Percentiles rank a stretch among this genome's conserved stretches.
phyloP scores from a whole-genome alignment of 129 eudicot genomes.

The Erigeron canadensis region DNA sequence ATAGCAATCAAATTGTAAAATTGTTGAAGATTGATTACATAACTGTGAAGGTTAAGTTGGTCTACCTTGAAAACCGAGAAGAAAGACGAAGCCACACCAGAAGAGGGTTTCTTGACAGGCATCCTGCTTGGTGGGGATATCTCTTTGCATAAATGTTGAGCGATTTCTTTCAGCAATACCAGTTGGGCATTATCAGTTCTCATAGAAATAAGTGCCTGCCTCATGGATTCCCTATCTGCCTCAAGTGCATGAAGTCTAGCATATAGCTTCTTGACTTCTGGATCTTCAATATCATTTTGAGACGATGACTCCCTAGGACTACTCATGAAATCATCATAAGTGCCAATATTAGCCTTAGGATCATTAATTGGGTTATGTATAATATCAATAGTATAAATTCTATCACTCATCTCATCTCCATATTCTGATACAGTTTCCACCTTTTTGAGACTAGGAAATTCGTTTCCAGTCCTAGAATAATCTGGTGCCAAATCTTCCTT shows the following conservation, averaged over 20 bases:
- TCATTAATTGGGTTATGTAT: slow-evolving; percentile 57
- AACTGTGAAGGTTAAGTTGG: background rate
- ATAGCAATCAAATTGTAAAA: background rate
- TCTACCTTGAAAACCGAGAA: slow-evolving; percentile 66
- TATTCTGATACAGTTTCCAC: slow-evolving; percentile 60
- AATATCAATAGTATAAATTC: slow-evolving; percentile 78
- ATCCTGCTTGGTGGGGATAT: slow-evolving; percentile 43
- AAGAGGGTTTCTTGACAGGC: slow-evolving; percentile 47
- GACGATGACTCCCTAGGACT: slow-evolving; percentile 58
- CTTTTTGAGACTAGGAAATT: slow-evolving; percentile 45
- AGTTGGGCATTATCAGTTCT: slow-evolving; percentile 95
- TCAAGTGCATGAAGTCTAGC: slow-evolving; percentile 92
- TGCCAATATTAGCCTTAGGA: slow-evolving; percentile 48
- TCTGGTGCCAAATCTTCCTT: slow-evolving; percentile 45
- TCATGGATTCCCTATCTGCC: slow-evolving; percentile 95
- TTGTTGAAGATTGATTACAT: background rate
- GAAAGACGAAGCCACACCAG: slow-evolving; percentile 40
- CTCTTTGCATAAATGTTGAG: slow-evolving; percentile 77
- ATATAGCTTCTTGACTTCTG: slow-evolving; percentile 74
- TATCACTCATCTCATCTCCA: slow-evolving; percentile 81
- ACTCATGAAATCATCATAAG: slow-evolving; percentile 49
- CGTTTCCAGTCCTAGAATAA: slow-evolving; percentile 22
- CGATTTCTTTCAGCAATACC: slow-evolving; percentile 76
- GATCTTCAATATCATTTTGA: slow-evolving; percentile 49
- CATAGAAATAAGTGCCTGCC: slow-evolving; percentile 82